Base-by-base conservation (phyloP, 495 filamentous ascomycete species). In the Opeltia flavorubescens region DNA sequence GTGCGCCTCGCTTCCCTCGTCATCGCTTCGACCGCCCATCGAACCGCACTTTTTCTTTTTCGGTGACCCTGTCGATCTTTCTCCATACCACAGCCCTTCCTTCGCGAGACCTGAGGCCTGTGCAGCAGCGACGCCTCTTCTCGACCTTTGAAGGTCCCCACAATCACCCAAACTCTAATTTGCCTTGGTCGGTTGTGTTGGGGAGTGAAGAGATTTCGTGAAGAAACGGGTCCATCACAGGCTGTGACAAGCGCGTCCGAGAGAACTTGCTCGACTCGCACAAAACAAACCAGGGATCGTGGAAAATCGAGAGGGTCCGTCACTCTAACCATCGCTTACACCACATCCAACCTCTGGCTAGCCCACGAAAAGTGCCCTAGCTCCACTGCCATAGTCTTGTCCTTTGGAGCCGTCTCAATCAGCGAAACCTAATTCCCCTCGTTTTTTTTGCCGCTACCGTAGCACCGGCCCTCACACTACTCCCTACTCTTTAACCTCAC, bases 301-400 rank as follows among this genome's bases (percentile, higher is more conserved):
- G 13, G 35, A 13, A 39, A 39, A 9, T 9, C 13, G 21, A 18
- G 18, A 8, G 8, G 9, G 9, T 18, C 35, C 13, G 21, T 13
- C 13, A 7, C 13, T 4, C 2, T 21, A 4, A 13, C 35, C 13
- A 17, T 15, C 8, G 21, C 18, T 20, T 20, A 9, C 35, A 39
- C 4, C 35, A 39, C n/a, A 9, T 15, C n/a, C 35, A 3, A 39
- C 35, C 3, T 18, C 5, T 39, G 13, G 13, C 35, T 39, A 39
- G 35, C 35, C 35, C 35, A 39, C 35, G 35, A 17, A 39, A 39
- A 39, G 35, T 39, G 35, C 35, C 35, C 35, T 39, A 39, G 35
- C 35, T 9, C 21, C 15, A 17, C 35, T 8, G 35, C 35, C 35
- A 39, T 39, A 15, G 18, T 39, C 9, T 3, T 7, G 35, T 9